These are phyloP conservation scores for Phytophthora citricola DNA, from an alignment of 352 stramenopile genomes.

Conservation along the genomic window DNA sequence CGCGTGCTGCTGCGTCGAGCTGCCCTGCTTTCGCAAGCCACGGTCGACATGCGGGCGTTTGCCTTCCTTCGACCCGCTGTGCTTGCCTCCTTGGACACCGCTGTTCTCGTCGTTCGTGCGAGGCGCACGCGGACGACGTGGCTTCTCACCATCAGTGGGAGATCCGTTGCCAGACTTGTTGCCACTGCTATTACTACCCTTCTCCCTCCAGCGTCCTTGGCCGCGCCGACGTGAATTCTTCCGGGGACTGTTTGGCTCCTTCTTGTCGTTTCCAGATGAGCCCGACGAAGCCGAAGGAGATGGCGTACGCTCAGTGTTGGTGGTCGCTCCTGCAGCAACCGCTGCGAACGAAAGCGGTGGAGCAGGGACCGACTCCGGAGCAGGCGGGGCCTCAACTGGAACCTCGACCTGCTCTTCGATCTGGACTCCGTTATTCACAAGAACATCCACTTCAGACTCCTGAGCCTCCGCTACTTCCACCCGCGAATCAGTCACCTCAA, in stretches of 20 bases:
- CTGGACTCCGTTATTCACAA: slow-evolving; percentile 8
- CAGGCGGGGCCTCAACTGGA: slow-evolving; percentile 10
- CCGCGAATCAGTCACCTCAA: slow-evolving; percentile 7
- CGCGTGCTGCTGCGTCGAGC: slow-evolving; percentile 29
- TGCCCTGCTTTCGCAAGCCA: slow-evolving; percentile 45
- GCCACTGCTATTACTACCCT: slow-evolving; percentile 44
- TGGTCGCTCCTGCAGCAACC: slow-evolving; percentile 33
- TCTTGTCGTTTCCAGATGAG: slow-evolving; percentile 35
- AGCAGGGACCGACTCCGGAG: slow-evolving; percentile 31
- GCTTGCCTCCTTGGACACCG: slow-evolving; percentile 25
- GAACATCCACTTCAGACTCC: slow-evolving; percentile 24
- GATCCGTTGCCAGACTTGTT: slow-evolving; percentile 41
- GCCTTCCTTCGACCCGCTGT: slow-evolving; percentile 43
- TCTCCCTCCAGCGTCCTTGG: slow-evolving; percentile 47
- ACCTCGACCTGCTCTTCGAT: slow-evolving; percentile 27
- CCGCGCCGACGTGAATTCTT: slow-evolving; percentile 49
- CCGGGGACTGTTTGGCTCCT: slow-evolving; percentile 26
- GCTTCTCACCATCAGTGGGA: slow-evolving; percentile 33
- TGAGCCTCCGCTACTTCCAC: slow-evolving; percentile 28
- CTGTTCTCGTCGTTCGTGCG: slow-evolving; percentile 39
- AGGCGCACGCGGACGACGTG: slow-evolving; percentile 40
- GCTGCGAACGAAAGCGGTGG: slow-evolving; percentile 64
- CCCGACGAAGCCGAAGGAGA: slow-evolving; percentile 33
- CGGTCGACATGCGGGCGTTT: slow-evolving; percentile 48
- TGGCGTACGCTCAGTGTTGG: slow-evolving; percentile 22